These are phyloP conservation scores for Boletus speciosus DNA, from an alignment of 768 basidiomycete species.

Conservation along the genomic window DNA sequence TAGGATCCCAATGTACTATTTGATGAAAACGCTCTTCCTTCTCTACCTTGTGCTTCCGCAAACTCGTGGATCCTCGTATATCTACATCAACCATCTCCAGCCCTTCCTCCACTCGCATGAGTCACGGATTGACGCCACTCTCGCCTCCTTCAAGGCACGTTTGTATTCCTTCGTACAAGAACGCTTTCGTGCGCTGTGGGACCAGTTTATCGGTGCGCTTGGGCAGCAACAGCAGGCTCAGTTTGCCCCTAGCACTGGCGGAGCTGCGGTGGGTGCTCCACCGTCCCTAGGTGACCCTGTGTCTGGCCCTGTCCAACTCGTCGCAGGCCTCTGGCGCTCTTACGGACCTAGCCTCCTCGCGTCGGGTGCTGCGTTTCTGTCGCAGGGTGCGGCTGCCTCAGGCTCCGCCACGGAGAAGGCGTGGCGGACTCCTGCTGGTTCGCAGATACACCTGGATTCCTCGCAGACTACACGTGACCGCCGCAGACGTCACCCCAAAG, in stretches of 20 bases:
- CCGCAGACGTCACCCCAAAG: conserved; percentile 50
- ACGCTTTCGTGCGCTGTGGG: conserved; percentile 63
- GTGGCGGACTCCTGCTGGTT: conserved; percentile 28
- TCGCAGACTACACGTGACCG: conserved; percentile 40
- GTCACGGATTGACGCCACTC: conserved; percentile 74
- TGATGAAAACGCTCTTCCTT: conserved; percentile 78
- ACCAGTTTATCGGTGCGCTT: conserved; percentile 49
- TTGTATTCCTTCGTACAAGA: conserved; percentile 65
- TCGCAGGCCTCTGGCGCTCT: conserved; percentile 67
- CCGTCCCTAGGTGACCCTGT: conserved; percentile 51
- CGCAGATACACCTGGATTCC: conserved; percentile 29
- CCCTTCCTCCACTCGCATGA: conserved; percentile 86
- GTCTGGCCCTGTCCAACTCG: conserved; percentile 63
- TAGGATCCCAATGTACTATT: conserved; percentile 89
- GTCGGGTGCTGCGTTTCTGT: conserved; percentile 59
- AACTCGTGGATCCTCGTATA: conserved; percentile 80
- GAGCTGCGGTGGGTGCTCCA: conserved; percentile 31
- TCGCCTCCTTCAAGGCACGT: conserved; percentile 59
- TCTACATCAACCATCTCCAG: conserved; percentile 76
- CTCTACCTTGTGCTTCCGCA: conserved; percentile 90
- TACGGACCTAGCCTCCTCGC: conserved; percentile 75
- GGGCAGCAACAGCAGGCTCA: conserved; percentile 38
- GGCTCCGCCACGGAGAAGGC: conserved; percentile 27
- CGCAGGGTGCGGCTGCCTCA: conserved; percentile 46
- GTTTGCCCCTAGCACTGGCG: conserved; percentile 18